These are phyloP conservation scores for Talaromyces pinophilus DNA, from an alignment of 2,329 filamentous ascomycete genomes.

Conservation along the genomic window DNA sequence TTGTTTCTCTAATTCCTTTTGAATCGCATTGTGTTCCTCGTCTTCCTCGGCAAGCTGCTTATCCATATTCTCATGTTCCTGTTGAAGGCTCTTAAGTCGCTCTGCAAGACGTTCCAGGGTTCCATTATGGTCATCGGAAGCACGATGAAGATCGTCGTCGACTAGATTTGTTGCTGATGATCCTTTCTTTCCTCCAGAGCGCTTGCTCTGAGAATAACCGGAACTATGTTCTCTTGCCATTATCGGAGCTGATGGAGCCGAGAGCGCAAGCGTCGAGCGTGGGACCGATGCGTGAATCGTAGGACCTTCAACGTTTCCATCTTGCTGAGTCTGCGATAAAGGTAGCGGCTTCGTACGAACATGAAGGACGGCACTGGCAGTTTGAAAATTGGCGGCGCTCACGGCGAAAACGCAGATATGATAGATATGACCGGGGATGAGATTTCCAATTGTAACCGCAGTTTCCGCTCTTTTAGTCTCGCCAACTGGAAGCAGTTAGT, in stretches of 20 bases:
- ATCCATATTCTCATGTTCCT: conserved; percentile 79
- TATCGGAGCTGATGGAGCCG: conserved; percentile 61
- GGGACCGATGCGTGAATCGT: conserved; percentile 57
- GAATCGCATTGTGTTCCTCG: conserved; percentile 65
- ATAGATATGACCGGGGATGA: conserved; percentile 86
- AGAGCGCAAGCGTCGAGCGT: conserved; percentile 55
- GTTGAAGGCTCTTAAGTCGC: conserved; percentile 74
- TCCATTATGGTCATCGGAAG: conserved; percentile 59
- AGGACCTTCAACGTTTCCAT: conserved; percentile 38
- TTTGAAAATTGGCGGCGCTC: conserved; percentile 88
- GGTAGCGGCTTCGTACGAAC: conserved; percentile 68
- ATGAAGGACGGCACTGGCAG: conserved; percentile 80
- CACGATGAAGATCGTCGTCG: conserved; percentile 44
- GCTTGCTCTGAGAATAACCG: conserved; percentile 56
- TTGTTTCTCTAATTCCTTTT: conserved; percentile 71
- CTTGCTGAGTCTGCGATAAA: conserved; percentile 38
- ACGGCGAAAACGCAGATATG: conserved; percentile 91
- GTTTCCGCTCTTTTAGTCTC: conserved; percentile 79
- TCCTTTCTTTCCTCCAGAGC: conserved; percentile 71
- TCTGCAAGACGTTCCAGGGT: conserved; percentile 77
- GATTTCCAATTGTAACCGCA: conserved; percentile 85
- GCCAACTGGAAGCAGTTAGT: conserved; percentile 61
- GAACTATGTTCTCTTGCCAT: conserved; percentile 67
- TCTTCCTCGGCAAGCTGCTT: conserved; percentile 68
- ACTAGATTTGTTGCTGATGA: conserved; percentile 65